Evolutionary conservation across 495 filamentous ascomycete genomes (phyloP), one percentile per base, ranked within the genome.

Genomic region (Tuber microsphaerosporum): DNA sequence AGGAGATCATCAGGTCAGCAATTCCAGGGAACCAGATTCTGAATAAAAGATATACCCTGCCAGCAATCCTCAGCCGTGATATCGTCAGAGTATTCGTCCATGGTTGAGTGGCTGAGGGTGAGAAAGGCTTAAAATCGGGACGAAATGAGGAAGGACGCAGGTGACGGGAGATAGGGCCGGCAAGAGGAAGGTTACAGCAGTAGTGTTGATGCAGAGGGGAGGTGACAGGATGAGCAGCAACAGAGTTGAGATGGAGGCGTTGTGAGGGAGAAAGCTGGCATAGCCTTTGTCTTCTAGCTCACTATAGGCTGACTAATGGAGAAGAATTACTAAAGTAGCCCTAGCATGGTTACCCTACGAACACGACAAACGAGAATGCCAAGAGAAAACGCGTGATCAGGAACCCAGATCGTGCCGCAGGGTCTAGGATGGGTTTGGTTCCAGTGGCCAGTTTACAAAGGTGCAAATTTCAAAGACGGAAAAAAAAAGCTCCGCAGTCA

Each of bases 11-110:
- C 22, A 48, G 34, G 71, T 75, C 19, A 72, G 76, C 44, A 9
- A 41, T 73, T 48, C 43, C 14, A 20, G 73, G 26, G 45, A 73
- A 72, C 41, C 4, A 46, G 34, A 39, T 20, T 41, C 46, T 61
- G 17, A 17, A 42, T 10, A 20, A 17, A 42, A n/a, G 39, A 10
- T 41, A 73, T 82, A 82, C 81, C 81, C 69, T 91, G 91, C 95
- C 95, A 99, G 85, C 93, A 96, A 84, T 98, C 95, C 85, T 98
- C 95, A 68, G 94, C 92, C 2, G 91, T 92, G 83, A 94, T 94
- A 51, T 86, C 89, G 75, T 90, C 87, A 69, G 91, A 89, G 73
- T 94, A 91, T 71, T 91, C 89, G 75, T 89, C 91, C 56, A 65
- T 65, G 56, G 56, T 34, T 31, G 31, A 65, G 56, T 34, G 5